Evolutionary conservation across 345 rosid genomes (phyloP).

Genomic region (Populus deltoides): DNA sequence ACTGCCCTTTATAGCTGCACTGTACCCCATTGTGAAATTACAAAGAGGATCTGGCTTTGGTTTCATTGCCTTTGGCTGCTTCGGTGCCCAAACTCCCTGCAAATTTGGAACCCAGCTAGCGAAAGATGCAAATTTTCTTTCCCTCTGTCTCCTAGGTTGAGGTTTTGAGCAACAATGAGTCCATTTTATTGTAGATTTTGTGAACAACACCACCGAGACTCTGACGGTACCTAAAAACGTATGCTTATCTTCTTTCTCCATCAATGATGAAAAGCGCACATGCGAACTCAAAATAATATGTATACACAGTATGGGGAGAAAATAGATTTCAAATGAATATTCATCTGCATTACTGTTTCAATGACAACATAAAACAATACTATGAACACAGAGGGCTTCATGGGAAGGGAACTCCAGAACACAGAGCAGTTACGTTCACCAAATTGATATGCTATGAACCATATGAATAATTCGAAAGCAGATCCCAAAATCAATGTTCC

Average conservation of each 20-base stretch:
- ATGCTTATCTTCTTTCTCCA: background rate
- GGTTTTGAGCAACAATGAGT: constrained; percentile 62
- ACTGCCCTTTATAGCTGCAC: constrained; percentile 8
- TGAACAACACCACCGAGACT: constrained; percentile 60
- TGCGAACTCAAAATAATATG: background rate
- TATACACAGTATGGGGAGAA: background rate
- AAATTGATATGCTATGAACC: background rate
- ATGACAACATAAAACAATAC: background rate
- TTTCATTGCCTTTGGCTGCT: constrained; percentile 41
- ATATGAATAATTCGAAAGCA: background rate
- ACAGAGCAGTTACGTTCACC: background rate
- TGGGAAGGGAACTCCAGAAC: background rate
- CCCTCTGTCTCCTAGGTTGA: constrained; percentile 79
- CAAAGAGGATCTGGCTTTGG: constrained; percentile 25
- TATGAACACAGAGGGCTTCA: background rate
- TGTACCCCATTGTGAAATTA: constrained; percentile 24
- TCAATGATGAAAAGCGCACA: no score
- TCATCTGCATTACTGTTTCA: background rate
- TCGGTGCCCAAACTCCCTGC: constrained; percentile 91
- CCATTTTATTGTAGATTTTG: constrained; percentile 69
- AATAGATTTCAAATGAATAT: background rate
- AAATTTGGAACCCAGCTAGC: constrained; percentile 86
- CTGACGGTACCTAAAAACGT: constrained; percentile 53
- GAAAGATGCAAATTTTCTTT: constrained; percentile 70
- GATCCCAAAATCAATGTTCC: background rate